Percentiles rank a stretch among this genome's conserved stretches.
These are phyloP conservation scores for Oryza nivara DNA, from an alignment of 176 grass and related monocot genomes.

Conservation along the genomic window DNA sequence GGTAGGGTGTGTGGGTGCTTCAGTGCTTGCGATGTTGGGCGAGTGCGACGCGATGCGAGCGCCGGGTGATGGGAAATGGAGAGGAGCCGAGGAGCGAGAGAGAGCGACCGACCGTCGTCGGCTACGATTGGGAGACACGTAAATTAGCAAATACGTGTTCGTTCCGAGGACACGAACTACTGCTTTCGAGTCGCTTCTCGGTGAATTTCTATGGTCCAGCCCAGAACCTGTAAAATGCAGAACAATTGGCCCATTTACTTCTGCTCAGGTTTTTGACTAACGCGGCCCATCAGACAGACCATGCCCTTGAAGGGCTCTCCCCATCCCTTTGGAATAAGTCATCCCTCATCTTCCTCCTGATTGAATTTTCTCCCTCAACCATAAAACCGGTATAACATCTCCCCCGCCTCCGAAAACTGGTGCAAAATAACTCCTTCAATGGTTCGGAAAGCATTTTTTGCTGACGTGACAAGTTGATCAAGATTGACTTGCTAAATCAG, in stretches of 20 bases:
- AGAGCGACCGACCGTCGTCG: background rate
- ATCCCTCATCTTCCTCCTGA: no score
- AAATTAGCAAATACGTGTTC: background rate
- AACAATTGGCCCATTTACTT: no score
- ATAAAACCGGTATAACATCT: no score
- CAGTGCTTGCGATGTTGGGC: background rate
- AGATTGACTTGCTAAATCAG: no score
- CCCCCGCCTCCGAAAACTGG: no score
- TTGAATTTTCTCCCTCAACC: no score
- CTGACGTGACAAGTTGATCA: no score
- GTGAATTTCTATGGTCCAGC: background rate
- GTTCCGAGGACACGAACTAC: background rate
- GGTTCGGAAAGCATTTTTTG: no score
- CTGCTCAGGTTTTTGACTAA: background rate
- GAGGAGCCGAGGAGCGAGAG: background rate
- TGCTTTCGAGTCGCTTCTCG: background rate
- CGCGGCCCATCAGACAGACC: background rate
- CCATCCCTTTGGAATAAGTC: no score
- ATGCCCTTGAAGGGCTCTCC: background rate
- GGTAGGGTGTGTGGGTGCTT: background rate
- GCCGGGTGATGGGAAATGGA: background rate
- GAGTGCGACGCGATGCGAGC: background rate
- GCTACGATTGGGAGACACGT: background rate
- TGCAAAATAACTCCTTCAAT: no score
- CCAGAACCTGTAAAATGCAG: no score